Evolutionary conservation across 768 basidiomycete species (phyloP).

Genomic region (Russula vinacea): DNA sequence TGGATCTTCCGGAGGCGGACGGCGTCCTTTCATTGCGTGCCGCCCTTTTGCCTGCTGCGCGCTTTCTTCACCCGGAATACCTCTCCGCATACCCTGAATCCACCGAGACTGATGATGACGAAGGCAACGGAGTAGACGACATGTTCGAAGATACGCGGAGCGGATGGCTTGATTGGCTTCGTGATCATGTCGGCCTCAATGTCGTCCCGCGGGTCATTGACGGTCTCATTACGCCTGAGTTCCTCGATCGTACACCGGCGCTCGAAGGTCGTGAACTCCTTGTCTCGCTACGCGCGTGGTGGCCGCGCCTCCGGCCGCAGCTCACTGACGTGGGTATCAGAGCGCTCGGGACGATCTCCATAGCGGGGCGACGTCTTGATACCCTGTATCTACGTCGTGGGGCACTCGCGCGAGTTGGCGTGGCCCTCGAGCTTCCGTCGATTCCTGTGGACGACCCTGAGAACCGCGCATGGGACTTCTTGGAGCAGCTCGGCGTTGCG

Average conservation of each 20-base stretch:
- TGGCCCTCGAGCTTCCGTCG: slow-evolving; percentile 22
- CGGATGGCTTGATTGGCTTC: slow-evolving; percentile 29
- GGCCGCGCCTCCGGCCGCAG: slow-evolving; percentile 1
- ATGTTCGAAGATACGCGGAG: slow-evolving; percentile 1
- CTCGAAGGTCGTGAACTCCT: slow-evolving; percentile 9
- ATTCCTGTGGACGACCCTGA: slow-evolving; percentile 31
- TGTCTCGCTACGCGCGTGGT: slow-evolving; percentile 22
- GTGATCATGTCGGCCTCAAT: slow-evolving; percentile 21
- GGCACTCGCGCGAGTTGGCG: slow-evolving; percentile 2
- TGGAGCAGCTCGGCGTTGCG: slow-evolving; percentile 28
- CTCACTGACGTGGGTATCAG: slow-evolving; percentile 1
- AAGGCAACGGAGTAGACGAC: background rate
- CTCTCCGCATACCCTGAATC: slow-evolving; percentile 17
- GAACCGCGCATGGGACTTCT: slow-evolving; percentile 28
- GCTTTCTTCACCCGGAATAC: slow-evolving; percentile 21
- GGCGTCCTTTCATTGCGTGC: slow-evolving; percentile 15
- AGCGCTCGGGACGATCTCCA: slow-evolving; percentile 12
- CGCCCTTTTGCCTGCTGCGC: slow-evolving; percentile 16
- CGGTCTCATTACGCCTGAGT: slow-evolving; percentile 23
- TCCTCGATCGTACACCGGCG: background rate
- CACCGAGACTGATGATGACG: background rate
- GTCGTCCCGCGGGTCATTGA: slow-evolving; percentile 24
- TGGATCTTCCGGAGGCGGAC: slow-evolving; percentile 12
- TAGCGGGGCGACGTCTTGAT: slow-evolving; percentile 21
- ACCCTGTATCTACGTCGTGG: slow-evolving; percentile 22